Evolutionary conservation across 768 basidiomycete species (phyloP).

Genomic region (Mycena leptocephala): DNA sequence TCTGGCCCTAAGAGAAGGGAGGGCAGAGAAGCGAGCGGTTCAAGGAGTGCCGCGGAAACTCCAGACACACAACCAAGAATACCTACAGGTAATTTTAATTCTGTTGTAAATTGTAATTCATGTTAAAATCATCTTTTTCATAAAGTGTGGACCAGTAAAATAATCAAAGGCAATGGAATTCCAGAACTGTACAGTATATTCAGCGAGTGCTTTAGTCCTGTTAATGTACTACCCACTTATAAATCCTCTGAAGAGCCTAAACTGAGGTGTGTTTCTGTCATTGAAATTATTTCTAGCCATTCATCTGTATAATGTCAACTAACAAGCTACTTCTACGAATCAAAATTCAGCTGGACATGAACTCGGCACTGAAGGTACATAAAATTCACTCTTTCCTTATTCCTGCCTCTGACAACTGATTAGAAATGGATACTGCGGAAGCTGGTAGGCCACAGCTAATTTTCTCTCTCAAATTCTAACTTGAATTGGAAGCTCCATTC

Average conservation of each 20-base stretch:
- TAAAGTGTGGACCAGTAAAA: background rate
- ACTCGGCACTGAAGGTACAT: too few relatives aligned
- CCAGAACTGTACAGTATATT: background rate
- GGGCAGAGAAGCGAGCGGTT: too few relatives aligned
- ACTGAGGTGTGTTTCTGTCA: background rate
- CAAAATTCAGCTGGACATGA: too few relatives aligned
- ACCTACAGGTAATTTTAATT: too few relatives aligned
- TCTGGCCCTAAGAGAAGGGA: too few relatives aligned
- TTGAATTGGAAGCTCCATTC: background rate
- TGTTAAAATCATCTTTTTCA: too few relatives aligned
- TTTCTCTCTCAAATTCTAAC: background rate
- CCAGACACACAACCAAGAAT: too few relatives aligned
- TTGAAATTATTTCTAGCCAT: too few relatives aligned
- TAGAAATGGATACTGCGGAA: background rate
- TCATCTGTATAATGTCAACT: too few relatives aligned
- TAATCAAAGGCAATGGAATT: background rate
- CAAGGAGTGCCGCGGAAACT: too few relatives aligned
- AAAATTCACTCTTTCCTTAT: background rate
- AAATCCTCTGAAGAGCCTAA: background rate
- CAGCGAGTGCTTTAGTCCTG: background rate
- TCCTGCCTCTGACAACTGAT: background rate
- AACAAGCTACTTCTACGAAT: too few relatives aligned
- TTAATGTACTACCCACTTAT: background rate
- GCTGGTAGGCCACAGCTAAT: background rate
- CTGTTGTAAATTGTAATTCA: background rate